phyloP scores from a whole-genome alignment of 306 rosid genomes.

The Lithocarpus polystachyus region DNA sequence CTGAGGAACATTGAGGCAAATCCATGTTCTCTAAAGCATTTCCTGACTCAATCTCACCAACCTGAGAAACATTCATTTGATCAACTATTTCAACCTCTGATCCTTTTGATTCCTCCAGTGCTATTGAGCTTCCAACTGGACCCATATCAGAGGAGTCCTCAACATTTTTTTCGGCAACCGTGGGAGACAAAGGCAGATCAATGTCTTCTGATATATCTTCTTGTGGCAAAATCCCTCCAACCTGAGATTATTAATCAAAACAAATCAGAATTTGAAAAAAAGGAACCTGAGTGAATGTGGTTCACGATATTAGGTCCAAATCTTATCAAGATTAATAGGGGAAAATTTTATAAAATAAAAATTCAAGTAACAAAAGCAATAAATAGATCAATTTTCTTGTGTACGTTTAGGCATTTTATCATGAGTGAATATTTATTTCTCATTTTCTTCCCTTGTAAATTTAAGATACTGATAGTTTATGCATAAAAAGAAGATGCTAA shows the following conservation, averaged over 20 bases:
- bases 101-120: conserved; percentile 13
- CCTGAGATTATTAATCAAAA: neutral
- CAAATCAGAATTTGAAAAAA: neutral
- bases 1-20: neutral
- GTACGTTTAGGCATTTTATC: neutral
- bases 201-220: conserved; percentile 10
- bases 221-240: conserved; percentile 4
- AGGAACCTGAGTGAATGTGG: neutral
- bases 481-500: neutral
- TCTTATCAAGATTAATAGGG: neutral
- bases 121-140: conserved; percentile 16
- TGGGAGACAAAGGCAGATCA: conserved; percentile 1
- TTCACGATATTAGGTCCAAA: neutral
- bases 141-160: conserved; percentile 7
- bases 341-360: neutral
- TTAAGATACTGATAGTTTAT: neutral
- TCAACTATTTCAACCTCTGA: conserved; percentile 5
- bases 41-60: neutral
- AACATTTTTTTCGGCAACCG: neutral
- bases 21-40: neutral
- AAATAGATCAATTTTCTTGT: neutral
- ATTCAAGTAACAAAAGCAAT: neutral
- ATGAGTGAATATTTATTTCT: neutral
- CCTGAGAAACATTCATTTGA: conserved; percentile 8
- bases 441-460: neutral